Evolutionary conservation across 2,329 filamentous ascomycete species (phyloP).

Genomic region (Paecilomyces fulvus): DNA sequence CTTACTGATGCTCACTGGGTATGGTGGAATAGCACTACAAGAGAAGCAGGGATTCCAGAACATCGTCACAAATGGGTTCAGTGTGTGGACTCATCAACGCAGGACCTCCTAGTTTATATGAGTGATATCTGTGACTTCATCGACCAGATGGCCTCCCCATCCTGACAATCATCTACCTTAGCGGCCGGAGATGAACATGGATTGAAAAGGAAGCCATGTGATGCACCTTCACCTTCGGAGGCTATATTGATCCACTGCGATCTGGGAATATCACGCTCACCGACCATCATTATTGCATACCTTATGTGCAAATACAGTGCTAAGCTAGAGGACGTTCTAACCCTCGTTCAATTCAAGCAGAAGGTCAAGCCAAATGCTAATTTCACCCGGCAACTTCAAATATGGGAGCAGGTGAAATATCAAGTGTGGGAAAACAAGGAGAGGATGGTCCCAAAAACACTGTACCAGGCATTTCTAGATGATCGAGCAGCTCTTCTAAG

Average conservation of each 20-base stretch:
- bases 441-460: slow-evolving; percentile 14
- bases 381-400: slow-evolving; percentile 17
- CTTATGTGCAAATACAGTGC: slow-evolving; percentile 18
- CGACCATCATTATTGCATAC: slow-evolving; percentile 20
- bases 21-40: slow-evolving; percentile 12
- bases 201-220: slow-evolving; percentile 1
- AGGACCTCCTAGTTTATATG: slow-evolving; percentile 19
- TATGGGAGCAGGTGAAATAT: slow-evolving; percentile 18
- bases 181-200: not conserved
- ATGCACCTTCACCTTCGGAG: slow-evolving; percentile 4
- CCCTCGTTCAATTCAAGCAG: slow-evolving; percentile 16
- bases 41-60: slow-evolving; percentile 14
- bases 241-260: slow-evolving; percentile 20
- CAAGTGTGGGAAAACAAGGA: slow-evolving; percentile 19
- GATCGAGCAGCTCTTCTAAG: slow-evolving; percentile 9
- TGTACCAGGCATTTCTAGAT: slow-evolving; percentile 17
- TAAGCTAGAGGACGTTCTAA: slow-evolving; percentile 11
- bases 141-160: not conserved
- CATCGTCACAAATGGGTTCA: slow-evolving; percentile 19
- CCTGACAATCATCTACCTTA: not conserved
- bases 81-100: slow-evolving; percentile 20
- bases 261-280: slow-evolving; percentile 19
- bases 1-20: slow-evolving; percentile 14
- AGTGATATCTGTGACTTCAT: slow-evolving; percentile 13
- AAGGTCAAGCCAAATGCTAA: slow-evolving; percentile 17